A percentile compares a stretch with the other conserved stretches of the same genome.
Evolutionary conservation across 1,284 basidiomycete species (phyloP).

Genomic region (Sphaerobolus stellatus): DNA sequence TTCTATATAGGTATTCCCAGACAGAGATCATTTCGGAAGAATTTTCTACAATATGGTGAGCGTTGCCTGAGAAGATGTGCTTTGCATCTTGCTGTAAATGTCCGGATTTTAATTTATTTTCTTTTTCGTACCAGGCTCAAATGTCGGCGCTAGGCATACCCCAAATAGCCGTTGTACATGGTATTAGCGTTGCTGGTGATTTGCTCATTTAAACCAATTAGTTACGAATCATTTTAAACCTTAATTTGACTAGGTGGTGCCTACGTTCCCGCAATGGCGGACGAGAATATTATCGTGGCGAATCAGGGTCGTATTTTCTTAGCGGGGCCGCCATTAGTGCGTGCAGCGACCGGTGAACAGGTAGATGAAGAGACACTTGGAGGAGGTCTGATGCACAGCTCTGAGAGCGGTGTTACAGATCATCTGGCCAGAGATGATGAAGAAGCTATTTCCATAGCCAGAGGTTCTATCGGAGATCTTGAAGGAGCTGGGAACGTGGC

Average conservation of each 20-base stretch:
- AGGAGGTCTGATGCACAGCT: slow-evolving; percentile 92
- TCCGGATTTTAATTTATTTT: slow-evolving; percentile 1
- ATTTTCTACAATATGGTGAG: slow-evolving; percentile 96
- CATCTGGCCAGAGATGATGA: slow-evolving; percentile 87
- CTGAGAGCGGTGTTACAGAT: slow-evolving; percentile 91
- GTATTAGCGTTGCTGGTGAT: slow-evolving; percentile 81
- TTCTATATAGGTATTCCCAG: slow-evolving; percentile 64
- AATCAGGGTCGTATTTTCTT: slow-evolving; percentile 94
- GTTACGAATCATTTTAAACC: neutral
- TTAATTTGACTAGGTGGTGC: slow-evolving; percentile 54
- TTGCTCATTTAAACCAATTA: neutral
- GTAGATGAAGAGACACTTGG: slow-evolving; percentile 93
- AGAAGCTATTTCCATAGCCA: slow-evolving; percentile 83
- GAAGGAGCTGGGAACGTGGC: slow-evolving; percentile 56
- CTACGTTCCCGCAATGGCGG: slow-evolving; percentile 96
- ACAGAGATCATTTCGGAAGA: slow-evolving; percentile 90
- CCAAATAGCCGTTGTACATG: slow-evolving; percentile 91
- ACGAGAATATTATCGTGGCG: slow-evolving; percentile 92
- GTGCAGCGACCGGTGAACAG: slow-evolving; percentile 91
- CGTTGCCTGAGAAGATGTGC: slow-evolving; percentile 9
- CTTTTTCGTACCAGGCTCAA: slow-evolving; percentile 48
- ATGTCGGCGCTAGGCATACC: slow-evolving; percentile 90
- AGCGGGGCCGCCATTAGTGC: slow-evolving; percentile 94
- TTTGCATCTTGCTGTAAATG: slow-evolving; percentile 28
- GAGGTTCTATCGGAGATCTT: slow-evolving; percentile 80